These are phyloP conservation scores for Didymella lethalis DNA, from an alignment of 2,329 filamentous ascomycete genomes.

Conservation along the genomic window DNA sequence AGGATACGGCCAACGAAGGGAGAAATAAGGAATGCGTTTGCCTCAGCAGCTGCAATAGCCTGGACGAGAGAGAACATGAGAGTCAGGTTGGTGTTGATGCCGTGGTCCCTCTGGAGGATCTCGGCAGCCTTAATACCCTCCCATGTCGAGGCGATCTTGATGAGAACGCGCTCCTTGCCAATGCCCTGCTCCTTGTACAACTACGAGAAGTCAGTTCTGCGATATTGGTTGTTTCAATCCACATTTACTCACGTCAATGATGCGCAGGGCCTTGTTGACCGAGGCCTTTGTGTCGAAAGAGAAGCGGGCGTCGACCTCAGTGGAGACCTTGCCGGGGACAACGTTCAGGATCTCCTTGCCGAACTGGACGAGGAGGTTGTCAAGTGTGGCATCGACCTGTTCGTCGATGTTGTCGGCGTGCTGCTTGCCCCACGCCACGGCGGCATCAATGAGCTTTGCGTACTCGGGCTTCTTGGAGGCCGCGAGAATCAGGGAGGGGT, in stretches of 20 bases:
- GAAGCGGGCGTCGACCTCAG: slow-evolving; percentile 94
- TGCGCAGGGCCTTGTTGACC: slow-evolving; percentile 93
- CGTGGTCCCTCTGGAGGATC: slow-evolving; percentile 94
- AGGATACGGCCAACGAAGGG: slow-evolving; percentile 99
- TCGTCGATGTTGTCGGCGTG: slow-evolving; percentile 72
- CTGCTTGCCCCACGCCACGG: slow-evolving; percentile 85
- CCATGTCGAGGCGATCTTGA: slow-evolving; percentile 99
- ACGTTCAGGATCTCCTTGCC: slow-evolving; percentile 97
- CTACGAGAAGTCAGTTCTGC: slow-evolving; percentile 57
- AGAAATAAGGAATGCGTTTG: slow-evolving; percentile 95
- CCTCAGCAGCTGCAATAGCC: slow-evolving; percentile 95
- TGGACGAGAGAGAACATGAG: slow-evolving; percentile 97
- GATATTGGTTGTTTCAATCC: not conserved
- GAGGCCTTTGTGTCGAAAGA: slow-evolving; percentile 95
- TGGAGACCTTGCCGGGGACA: slow-evolving; percentile 97
- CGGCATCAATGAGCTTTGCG: slow-evolving; percentile 85
- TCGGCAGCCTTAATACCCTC: slow-evolving; percentile 99
- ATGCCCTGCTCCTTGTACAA: slow-evolving; percentile 95
- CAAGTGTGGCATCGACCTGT: slow-evolving; percentile 88
- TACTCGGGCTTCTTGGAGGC: slow-evolving; percentile 99
- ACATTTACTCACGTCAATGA: slow-evolving; percentile 80
- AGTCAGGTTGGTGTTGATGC: slow-evolving; percentile 98
- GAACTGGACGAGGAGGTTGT: slow-evolving; percentile 96
- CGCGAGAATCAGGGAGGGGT: slow-evolving; percentile 97
- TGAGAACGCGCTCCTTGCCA: slow-evolving; percentile 91